Base-by-base conservation (phyloP, 2,329 filamentous ascomycete species). In the Aspergillus pseudoviridinutans region DNA sequence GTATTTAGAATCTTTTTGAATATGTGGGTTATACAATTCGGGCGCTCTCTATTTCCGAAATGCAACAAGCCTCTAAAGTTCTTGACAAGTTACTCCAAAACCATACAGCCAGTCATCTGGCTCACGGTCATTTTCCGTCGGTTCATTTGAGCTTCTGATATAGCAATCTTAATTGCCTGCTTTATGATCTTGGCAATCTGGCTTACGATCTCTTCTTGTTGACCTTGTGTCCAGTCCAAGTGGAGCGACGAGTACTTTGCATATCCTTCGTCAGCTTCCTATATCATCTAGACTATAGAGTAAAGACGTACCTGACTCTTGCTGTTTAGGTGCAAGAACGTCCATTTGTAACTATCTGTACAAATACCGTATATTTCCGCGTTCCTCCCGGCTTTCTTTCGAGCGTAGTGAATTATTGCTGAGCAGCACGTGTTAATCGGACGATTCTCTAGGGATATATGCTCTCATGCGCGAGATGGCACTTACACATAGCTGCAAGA, bases 341-440 rank as follows among this genome's bases (percentile, higher is more conserved):
- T 53, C 51, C 51, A 53, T 27, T 25, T 53, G 22, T 53, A 46
- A 22, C 51, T 53, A 28, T 53, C 51, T 17, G 51, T 53, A 29
- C 51, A 53, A 17, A 53, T 12, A n/a, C 38, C 51, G 29, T 53
- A 53, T 22, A 53, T 20, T 17, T 35, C 51, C 25, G 35, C 24
- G 17, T 46, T 46, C 25, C 44, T 38, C 3, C 35, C 35, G 22
- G 20, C 17, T 10, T 20, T 24, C 41, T 46, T 53, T 42, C 51
- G 24, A 27, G 29, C 38, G 20, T 20, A 24, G 25, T 53, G 29
- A 28, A 53, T 28, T 14, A 53, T 25, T n/a, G 51, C 49, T 50
- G 17, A 0, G 12, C n/a, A 28, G 17, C 20, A 3, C 12, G 24
- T 17, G 49, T 50, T 28, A 50, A 3, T 32, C 32, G 22, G 22